A percentile compares a stretch with the other conserved stretches of the same genome.
Evolutionary conservation across 1,284 basidiomycete genomes (phyloP).

Genomic region (Mycena sp.): DNA sequence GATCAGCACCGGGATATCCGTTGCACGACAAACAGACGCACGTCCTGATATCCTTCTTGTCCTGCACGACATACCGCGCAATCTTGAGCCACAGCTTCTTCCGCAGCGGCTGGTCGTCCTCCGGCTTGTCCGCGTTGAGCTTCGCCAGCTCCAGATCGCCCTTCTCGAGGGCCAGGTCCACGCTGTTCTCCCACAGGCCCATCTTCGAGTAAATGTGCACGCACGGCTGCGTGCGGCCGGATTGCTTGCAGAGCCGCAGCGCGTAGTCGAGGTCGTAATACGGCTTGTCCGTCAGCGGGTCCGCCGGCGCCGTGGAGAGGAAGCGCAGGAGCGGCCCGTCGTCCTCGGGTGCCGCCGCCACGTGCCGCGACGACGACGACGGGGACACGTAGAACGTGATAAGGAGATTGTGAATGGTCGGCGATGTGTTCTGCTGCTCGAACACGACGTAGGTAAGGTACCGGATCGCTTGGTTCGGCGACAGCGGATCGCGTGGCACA

Average conservation of each 20-base stretch:
- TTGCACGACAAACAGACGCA: slow-evolving; percentile 51
- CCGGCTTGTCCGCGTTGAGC: slow-evolving; percentile 92
- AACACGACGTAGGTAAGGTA: slow-evolving; percentile 90
- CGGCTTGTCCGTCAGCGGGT: slow-evolving; percentile 86
- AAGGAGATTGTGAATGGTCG: slow-evolving; percentile 94
- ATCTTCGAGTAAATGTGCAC: slow-evolving; percentile 98
- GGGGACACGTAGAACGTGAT: slow-evolving; percentile 85
- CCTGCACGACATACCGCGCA: slow-evolving; percentile 95
- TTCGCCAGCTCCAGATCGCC: slow-evolving; percentile 95
- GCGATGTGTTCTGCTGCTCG: slow-evolving; percentile 80
- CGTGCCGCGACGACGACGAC: slow-evolving; percentile 40
- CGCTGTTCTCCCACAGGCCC: slow-evolving; percentile 96
- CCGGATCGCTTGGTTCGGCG: slow-evolving; percentile 86
- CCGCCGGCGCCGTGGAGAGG: slow-evolving; percentile 83
- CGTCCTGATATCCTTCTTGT: slow-evolving; percentile 98
- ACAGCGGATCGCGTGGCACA: slow-evolving; percentile 71
- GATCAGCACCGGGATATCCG: slow-evolving; percentile 11
- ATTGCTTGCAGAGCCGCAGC: slow-evolving; percentile 87
- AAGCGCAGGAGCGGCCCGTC: slow-evolving; percentile 89
- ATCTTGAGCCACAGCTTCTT: slow-evolving; percentile 99
- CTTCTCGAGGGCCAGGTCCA: slow-evolving; percentile 93
- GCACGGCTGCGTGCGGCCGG: slow-evolving; percentile 87
- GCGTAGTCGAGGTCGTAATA: slow-evolving; percentile 99
- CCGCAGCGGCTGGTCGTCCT: slow-evolving; percentile 85
- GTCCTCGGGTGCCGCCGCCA: slow-evolving; percentile 54